Percentiles rank a stretch among this genome's conserved stretches.
These are phyloP conservation scores for Pseudogymnoascus pannorum DNA, from an alignment of 2,329 filamentous ascomycete genomes.

Conservation along the genomic window DNA sequence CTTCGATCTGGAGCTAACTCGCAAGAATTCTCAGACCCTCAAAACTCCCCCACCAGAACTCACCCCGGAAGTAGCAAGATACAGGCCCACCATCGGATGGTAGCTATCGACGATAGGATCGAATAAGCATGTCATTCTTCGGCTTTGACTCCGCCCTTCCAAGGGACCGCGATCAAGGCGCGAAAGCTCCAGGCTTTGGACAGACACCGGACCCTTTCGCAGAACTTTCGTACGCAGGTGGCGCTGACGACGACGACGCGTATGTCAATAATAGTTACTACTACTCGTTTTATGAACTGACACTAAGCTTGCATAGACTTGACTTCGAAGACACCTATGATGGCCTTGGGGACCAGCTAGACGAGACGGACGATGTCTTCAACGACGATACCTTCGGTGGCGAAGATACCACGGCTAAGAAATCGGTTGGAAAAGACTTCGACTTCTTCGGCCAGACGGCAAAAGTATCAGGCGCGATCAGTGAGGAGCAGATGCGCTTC, in stretches of 20 bases:
- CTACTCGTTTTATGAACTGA: constrained; percentile 8
- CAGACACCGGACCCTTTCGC: constrained; percentile 81
- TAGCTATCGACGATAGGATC: background rate
- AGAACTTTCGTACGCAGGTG: constrained; percentile 55
- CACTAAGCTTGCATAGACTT: constrained; percentile 46
- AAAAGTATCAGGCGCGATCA: constrained; percentile 75
- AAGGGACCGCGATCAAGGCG: constrained; percentile 56
- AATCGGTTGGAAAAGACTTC: constrained; percentile 78
- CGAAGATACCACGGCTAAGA: constrained; percentile 39
- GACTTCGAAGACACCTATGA: constrained; percentile 98
- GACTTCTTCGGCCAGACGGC: constrained; percentile 95
- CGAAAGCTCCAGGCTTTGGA: constrained; percentile 70
- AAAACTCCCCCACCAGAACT: background rate
- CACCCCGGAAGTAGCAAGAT: constrained; percentile 5
- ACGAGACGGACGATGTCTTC: constrained; percentile 87
- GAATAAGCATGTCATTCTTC: constrained; percentile 74
- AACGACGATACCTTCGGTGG: constrained; percentile 91
- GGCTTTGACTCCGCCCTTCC: constrained; percentile 69
- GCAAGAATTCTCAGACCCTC: constrained; percentile 2
- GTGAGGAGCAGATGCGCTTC: constrained; percentile 84
- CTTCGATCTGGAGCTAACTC: constrained; percentile 8
- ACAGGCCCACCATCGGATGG: constrained; percentile 3
- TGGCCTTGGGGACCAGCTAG: constrained; percentile 80
- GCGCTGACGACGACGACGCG: constrained; percentile 45
- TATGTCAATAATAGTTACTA: constrained; percentile 18